These are phyloP conservation scores for Yarrowia galli DNA, from an alignment of 1,139 yeast species.

Conservation along the genomic window DNA sequence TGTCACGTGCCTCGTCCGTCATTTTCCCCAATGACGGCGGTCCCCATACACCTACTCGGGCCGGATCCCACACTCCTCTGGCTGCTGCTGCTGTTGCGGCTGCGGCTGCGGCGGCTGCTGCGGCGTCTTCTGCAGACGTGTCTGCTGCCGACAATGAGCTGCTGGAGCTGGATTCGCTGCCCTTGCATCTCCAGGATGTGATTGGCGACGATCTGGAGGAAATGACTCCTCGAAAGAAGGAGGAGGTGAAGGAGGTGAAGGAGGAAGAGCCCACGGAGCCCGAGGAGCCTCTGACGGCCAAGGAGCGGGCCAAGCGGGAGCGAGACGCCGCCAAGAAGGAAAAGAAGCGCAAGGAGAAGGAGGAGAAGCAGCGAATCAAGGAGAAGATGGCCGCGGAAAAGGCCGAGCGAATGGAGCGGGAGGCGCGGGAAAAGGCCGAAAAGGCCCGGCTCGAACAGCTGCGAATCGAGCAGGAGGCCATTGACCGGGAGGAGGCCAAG, in stretches of 20 bases:
- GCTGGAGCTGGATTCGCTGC: conserved; percentile 24
- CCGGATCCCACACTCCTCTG: conserved; percentile 32
- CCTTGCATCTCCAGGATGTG: conserved; percentile 34
- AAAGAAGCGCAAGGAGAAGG: conserved; percentile 35
- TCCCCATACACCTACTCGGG: conserved; percentile 29
- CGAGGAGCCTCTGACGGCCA: conserved; percentile 18
- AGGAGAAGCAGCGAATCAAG: conserved; percentile 37
- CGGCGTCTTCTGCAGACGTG: not conserved
- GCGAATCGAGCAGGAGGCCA: conserved; percentile 33
- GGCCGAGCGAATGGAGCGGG: conserved; percentile 40
- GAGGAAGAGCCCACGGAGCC: conserved; percentile 22
- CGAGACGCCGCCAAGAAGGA: conserved; percentile 37
- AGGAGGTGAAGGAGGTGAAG: conserved; percentile 28
- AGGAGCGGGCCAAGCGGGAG: conserved; percentile 30
- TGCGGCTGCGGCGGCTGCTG: not conserved
- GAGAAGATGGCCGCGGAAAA: conserved; percentile 37
- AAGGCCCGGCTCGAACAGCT: conserved; percentile 37
- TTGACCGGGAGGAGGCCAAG: conserved; percentile 38
- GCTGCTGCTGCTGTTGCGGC: not conserved
- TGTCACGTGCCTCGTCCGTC: conserved; percentile 34
- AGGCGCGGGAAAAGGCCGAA: conserved; percentile 39
- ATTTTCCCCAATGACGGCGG: conserved; percentile 29
- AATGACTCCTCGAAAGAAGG: conserved; percentile 25
- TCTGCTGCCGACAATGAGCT: conserved; percentile 19
- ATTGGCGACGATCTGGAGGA: conserved; percentile 35